A percentile compares a stretch with the other conserved stretches of the same genome.
Evolutionary conservation across 192 early-diverging fungal genomes (phyloP).

Genomic region (Podila verticillata): DNA sequence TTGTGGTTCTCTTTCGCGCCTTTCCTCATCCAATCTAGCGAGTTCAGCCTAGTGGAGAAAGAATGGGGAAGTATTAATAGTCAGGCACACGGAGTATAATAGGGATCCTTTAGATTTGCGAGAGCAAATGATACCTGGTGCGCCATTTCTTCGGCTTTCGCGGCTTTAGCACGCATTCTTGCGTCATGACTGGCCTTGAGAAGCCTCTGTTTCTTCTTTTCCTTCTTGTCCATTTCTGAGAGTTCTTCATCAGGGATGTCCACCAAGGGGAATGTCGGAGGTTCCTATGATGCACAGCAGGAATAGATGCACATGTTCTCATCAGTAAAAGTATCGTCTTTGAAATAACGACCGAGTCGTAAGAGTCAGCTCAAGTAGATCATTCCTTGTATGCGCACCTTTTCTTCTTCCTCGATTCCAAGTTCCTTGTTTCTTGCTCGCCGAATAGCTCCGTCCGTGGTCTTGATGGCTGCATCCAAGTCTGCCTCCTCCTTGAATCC

Average conservation of each 20-base stretch:
- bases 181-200: conserved; percentile 83
- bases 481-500: conserved; percentile 78
- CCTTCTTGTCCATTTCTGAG: conserved; percentile 78
- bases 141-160: conserved; percentile 77
- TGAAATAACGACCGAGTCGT: not conserved
- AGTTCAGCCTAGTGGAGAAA: conserved; percentile 60
- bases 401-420: conserved; percentile 83
- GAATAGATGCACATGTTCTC: not conserved
- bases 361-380: too few relatives aligned
- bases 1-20: conserved; percentile 69
- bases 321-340: not conserved
- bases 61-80: not conserved
- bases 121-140: conserved; percentile 54
- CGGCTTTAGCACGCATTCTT: conserved; percentile 73
- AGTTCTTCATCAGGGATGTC: conserved; percentile 85
- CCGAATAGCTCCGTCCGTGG: conserved; percentile 70
- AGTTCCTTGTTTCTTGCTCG: conserved; percentile 82
- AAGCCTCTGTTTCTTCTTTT: conserved; percentile 86
- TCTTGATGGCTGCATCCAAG: conserved; percentile 77
- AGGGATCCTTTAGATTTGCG: too few relatives aligned
- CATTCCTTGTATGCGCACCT: not conserved
- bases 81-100: too few relatives aligned
- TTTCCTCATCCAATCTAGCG: conserved; percentile 76
- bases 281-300: conserved; percentile 48
- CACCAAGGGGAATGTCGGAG: conserved; percentile 77